Evolutionary conservation across 106 monocot species (phyloP), one percentile per base, ranked within the genome.

Genomic region (Chionographis japonica): DNA sequence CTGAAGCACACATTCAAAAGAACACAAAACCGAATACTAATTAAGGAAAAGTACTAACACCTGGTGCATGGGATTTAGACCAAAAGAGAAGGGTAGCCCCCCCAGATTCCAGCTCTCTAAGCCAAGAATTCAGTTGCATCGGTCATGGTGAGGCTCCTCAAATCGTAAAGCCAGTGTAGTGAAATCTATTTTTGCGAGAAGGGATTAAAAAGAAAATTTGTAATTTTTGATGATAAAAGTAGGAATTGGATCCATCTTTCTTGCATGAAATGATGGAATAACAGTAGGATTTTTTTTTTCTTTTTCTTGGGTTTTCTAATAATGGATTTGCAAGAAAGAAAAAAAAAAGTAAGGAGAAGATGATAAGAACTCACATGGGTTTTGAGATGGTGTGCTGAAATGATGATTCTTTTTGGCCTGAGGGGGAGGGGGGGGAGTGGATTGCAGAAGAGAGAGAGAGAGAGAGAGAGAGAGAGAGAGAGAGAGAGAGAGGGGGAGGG

Each of bases 311-410:
- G 27, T 40, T 36, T 41, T 38, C 58, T 20, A 36, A 53, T 68
- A 41, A 63, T 40, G 37, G 8, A 35, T 18, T 8, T 15, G 15
- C 36, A 68, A 13, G 53, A 4, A 42, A 4, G 11, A 49, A 72
- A 52, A 37, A n/a, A n/a, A 11, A 27, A 37, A 14, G 56, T 69
- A 43, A 12, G 8, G 37, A 11, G 58, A 36, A 66, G 60, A 13
- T 52, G 60, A 66, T 70, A 40, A 51, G 62, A 82, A 69, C 73
- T 82, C 82, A 77, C 82, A 82, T 82, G 74, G 71, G 79, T 54
- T 52, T 68, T 50, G 65, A 69, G 68, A 53, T 27, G 27, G 27
- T 69, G 70, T 67, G 59, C 53, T 38, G 73, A 69, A 77, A 73
- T 72, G 77, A 73, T 72, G 73, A 67, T 20, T 14, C 77, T 77